Conservation (phyloP, 352 stramenopile species). For the Phytopythium kandeliae region DNA sequence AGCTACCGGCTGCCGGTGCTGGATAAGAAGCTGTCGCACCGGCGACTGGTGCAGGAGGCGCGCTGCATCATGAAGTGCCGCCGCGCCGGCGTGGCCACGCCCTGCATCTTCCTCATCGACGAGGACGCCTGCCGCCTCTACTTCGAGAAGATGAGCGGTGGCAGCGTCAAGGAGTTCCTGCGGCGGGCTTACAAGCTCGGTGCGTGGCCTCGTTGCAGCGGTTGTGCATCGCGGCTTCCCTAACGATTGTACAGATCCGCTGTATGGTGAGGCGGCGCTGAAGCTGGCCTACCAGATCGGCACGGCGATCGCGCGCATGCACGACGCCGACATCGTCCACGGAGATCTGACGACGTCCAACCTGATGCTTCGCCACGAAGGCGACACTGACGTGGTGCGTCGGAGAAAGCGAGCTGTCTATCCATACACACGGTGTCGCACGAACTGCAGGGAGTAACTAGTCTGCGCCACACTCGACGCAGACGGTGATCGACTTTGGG, state of each 20-base stretch:
- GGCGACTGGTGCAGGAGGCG: slow-evolving; percentile 73
- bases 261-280: slow-evolving; percentile 45
- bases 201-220: slow-evolving; percentile 9
- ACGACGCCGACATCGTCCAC: slow-evolving; percentile 91
- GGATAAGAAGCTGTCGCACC: slow-evolving; percentile 77
- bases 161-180: slow-evolving; percentile 72
- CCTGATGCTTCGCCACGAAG: slow-evolving; percentile 82
- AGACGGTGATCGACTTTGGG: slow-evolving; percentile 86
- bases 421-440: no score
- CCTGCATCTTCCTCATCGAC: slow-evolving; percentile 75
- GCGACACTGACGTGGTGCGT: slow-evolving; percentile 60
- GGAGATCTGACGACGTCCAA: slow-evolving; percentile 94
- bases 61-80: slow-evolving; percentile 80
- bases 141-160: slow-evolving; percentile 60
- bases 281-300: slow-evolving; percentile 83
- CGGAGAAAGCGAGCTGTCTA: no score
- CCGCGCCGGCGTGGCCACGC: slow-evolving; percentile 62
- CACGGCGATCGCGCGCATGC: slow-evolving; percentile 87
- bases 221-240: neutral
- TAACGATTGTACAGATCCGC: slow-evolving; percentile 20
- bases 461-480: neutral
- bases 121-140: slow-evolving; percentile 66
- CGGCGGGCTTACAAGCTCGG: slow-evolving; percentile 44
- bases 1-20: slow-evolving; percentile 68
- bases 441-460: no score